These are phyloP conservation scores for Taphrina wiesneri DNA, from an alignment of 1,139 yeast genomes.

Conservation along the genomic window DNA sequence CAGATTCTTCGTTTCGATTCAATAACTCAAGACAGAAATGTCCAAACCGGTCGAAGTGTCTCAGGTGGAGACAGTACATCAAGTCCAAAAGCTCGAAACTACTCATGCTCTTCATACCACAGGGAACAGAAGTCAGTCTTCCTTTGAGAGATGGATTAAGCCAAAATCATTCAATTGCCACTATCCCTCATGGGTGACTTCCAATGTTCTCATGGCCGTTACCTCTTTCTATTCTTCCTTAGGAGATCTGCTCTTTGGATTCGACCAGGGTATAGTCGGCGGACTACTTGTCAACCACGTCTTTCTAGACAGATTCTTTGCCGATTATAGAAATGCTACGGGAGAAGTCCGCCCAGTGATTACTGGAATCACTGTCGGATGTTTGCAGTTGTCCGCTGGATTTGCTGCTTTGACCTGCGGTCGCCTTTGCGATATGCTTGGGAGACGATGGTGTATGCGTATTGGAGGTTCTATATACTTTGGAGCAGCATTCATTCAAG, in stretches of 20 bases:
- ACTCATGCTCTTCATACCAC: background rate
- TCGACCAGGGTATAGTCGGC: conserved; percentile 1
- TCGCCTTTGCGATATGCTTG: conserved; percentile 2
- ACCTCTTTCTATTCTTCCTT: conserved; percentile 3
- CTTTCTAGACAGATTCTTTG: conserved; percentile 1
- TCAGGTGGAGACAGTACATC: background rate
- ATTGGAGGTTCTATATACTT: background rate
- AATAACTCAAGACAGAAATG: background rate
- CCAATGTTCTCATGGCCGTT: background rate
- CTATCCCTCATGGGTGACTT: background rate
- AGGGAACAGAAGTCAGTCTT: background rate
- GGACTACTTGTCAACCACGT: background rate
- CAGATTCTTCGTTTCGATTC: background rate
- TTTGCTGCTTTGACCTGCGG: conserved; percentile 5
- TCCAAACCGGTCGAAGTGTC: background rate
- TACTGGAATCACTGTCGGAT: conserved; percentile 4
- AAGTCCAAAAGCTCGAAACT: background rate
- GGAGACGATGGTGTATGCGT: conserved; percentile 1
- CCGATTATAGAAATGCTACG: background rate
- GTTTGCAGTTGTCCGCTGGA: conserved; percentile 5
- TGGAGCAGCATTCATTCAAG: background rate
- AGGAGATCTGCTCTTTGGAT: background rate
- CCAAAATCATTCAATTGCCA: background rate
- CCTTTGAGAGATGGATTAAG: background rate
- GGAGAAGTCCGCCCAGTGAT: conserved; percentile 2